phyloP scores from a whole-genome alignment of 352 stramenopile species.

The Globisporangium orthogonon region DNA sequence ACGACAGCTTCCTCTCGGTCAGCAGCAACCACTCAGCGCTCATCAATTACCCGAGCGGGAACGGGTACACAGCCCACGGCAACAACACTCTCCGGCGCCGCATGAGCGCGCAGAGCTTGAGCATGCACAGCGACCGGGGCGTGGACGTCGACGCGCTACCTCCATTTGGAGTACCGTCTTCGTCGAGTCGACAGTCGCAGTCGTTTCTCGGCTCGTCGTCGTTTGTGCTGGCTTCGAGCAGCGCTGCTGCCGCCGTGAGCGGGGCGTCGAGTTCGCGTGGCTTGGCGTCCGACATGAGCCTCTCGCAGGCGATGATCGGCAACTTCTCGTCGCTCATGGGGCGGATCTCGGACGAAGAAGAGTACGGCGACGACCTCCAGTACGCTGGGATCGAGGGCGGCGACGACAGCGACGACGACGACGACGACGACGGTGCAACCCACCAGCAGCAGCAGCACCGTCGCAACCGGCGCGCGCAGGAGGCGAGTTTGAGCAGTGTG shows the following conservation, averaged over 20 bases:
- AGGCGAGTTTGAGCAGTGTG: neutral
- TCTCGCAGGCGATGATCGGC: conserved; percentile 65
- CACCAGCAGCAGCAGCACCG: neutral
- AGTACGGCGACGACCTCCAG: conserved; percentile 22
- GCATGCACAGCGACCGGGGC: conserved; percentile 22
- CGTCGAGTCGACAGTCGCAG: conserved; percentile 29
- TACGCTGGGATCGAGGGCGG: conserved; percentile 14
- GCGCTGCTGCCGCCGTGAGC: neutral
- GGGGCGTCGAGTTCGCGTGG: conserved; percentile 19
- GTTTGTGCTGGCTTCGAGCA: neutral
- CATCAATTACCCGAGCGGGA: conserved; percentile 13
- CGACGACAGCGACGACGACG: conserved; percentile 16
- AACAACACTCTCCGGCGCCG: conserved; percentile 5
- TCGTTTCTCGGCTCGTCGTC: conserved; percentile 29
- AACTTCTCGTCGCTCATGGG: conserved; percentile 67
- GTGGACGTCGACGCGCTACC: conserved; percentile 11
- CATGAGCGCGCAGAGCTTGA: conserved; percentile 19
- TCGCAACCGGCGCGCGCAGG: neutral
- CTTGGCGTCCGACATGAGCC: conserved; percentile 53
- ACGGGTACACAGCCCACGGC: neutral
- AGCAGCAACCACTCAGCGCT: conserved; percentile 11
- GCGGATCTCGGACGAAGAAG: conserved; percentile 50
- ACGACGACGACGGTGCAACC: conserved; percentile 13
- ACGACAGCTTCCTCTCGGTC: conserved; percentile 31
- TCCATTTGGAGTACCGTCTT: conserved; percentile 26